Evolutionary conservation across 495 filamentous ascomycete species (phyloP).

Genomic region (Penicillium salamii): DNA sequence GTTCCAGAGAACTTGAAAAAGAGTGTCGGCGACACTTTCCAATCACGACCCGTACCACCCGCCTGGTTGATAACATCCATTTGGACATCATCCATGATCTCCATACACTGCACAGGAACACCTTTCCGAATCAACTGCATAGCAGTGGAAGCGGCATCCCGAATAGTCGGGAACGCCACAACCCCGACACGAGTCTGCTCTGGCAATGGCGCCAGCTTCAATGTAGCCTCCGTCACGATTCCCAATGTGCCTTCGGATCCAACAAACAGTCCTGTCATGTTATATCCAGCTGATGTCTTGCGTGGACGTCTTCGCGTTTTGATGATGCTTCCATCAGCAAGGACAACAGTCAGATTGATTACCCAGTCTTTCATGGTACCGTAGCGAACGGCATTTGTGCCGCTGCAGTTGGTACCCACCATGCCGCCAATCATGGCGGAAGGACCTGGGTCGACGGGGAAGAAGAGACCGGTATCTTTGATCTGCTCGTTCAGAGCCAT

Average conservation of each 20-base stretch:
- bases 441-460: conserved; percentile 78
- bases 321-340: conserved; percentile 88
- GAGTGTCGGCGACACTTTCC: conserved; percentile 79
- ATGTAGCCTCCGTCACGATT: conserved; percentile 79
- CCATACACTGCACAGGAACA: conserved; percentile 82
- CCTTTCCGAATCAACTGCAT: conserved; percentile 75
- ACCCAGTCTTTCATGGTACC: conserved; percentile 99
- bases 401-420: conserved; percentile 90
- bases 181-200: conserved; percentile 79
- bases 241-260: conserved; percentile 93
- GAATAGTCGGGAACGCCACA: conserved; percentile 72
- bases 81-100: conserved; percentile 90
- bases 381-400: conserved; percentile 91
- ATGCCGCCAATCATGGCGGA: conserved; percentile 87
- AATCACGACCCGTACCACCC: conserved; percentile 66
- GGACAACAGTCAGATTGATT: conserved; percentile 81
- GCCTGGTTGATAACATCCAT: conserved; percentile 88
- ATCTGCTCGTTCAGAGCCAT: conserved; percentile 82
- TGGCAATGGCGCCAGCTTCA: conserved; percentile 81
- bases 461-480: conserved; percentile 75
- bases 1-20: conserved; percentile 96
- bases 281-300: conserved; percentile 86
- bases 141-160: conserved; percentile 77
- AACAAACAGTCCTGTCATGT: conserved; percentile 79
- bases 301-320: conserved; percentile 63